Percentiles rank a stretch among this genome's conserved stretches.
These are phyloP conservation scores for Madurella mycetomatis DNA, from an alignment of 2,329 filamentous ascomycete genomes.

Conservation along the genomic window DNA sequence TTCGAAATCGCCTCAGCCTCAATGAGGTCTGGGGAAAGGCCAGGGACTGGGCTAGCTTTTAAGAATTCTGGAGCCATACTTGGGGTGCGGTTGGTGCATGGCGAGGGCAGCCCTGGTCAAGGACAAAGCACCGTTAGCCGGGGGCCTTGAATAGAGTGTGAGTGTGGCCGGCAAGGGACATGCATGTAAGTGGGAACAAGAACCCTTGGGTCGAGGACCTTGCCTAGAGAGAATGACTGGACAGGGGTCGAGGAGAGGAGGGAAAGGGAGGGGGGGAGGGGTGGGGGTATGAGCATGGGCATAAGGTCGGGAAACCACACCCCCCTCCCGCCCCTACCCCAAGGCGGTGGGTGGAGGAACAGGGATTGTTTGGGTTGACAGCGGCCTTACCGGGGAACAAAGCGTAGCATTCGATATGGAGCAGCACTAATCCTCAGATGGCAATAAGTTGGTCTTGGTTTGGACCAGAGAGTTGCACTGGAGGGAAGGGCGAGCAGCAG, in stretches of 20 bases:
- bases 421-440: slow-evolving; percentile 7
- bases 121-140: slow-evolving; percentile 11
- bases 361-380: slow-evolving; percentile 15
- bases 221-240: slow-evolving; percentile 11
- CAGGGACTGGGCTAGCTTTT: slow-evolving; percentile 22
- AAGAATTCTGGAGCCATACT: slow-evolving; percentile 22
- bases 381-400: slow-evolving; percentile 21
- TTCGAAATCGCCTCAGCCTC: slow-evolving; percentile 26
- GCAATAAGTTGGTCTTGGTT: background rate
- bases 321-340: background rate
- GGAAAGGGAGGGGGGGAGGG: slow-evolving; percentile 8
- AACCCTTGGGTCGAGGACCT: background rate
- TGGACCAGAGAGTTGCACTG: background rate
- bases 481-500: background rate
- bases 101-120: slow-evolving; percentile 7
- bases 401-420: slow-evolving; percentile 1
- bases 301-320: background rate
- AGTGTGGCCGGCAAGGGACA: slow-evolving; percentile 16
- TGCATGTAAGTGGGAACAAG: slow-evolving; percentile 20
- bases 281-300: slow-evolving; percentile 6
- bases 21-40: slow-evolving; percentile 19
- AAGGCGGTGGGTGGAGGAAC: background rate
- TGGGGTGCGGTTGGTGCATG: slow-evolving; percentile 17
- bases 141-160: slow-evolving; percentile 19
- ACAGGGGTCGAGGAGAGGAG: slow-evolving; percentile 9